Conservation (phyloP, 2,329 filamentous ascomycete species). For the Aureobasidium sp. region DNA sequence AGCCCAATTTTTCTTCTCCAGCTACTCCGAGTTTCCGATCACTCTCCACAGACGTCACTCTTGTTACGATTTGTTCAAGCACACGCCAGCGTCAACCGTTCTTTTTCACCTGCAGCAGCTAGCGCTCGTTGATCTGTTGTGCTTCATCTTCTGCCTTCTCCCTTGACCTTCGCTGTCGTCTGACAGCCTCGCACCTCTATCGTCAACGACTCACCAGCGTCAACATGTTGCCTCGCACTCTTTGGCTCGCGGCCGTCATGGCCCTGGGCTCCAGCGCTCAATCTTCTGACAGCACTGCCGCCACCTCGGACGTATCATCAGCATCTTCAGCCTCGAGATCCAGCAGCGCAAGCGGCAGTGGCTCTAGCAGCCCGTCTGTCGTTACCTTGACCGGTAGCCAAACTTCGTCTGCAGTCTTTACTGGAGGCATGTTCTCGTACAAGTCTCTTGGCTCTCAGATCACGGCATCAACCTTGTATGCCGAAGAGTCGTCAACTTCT, state of each 20-base stretch:
- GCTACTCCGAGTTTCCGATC: background rate
- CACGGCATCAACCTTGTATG: conserved; percentile 6
- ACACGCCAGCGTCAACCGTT: background rate
- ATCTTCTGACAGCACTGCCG: background rate
- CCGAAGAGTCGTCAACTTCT: background rate
- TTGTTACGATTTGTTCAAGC: background rate
- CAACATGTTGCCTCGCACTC: conserved; percentile 21
- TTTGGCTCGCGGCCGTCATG: conserved; percentile 27
- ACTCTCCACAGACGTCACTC: conserved; percentile 6
- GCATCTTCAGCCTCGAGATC: conserved; percentile 9
- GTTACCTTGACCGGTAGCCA: conserved; percentile 9
- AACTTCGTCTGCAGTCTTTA: background rate
- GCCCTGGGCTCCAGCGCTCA: conserved; percentile 24
- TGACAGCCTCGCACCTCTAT: background rate
- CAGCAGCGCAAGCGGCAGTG: conserved; percentile 19
- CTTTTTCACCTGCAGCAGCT: background rate
- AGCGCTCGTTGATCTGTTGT: background rate
- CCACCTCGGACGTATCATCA: conserved; percentile 8
- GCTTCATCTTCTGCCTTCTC: background rate
- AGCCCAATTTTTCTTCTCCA: conserved; percentile 3
- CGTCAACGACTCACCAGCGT: background rate
- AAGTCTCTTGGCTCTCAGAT: conserved; percentile 3
- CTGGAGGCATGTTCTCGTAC: conserved; percentile 7
- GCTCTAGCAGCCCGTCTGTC: conserved; percentile 15
- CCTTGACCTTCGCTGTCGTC: background rate